Base-by-base conservation (phyloP, 2,329 filamentous ascomycete species). In the Aspergillus tamarii region DNA sequence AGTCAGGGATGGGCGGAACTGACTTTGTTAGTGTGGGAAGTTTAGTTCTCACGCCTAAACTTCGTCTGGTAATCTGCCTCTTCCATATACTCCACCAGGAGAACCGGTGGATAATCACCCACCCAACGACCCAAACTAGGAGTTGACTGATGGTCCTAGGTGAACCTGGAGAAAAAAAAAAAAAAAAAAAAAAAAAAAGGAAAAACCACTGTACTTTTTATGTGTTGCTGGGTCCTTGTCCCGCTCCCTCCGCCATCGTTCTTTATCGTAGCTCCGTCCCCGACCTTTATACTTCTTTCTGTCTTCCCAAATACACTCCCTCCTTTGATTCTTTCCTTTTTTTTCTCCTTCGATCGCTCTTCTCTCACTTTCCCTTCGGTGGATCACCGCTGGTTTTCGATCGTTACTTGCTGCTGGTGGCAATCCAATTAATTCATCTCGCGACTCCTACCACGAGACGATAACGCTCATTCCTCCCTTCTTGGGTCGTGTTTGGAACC, bases 361-460 rank as follows among this genome's bases (percentile, higher is more conserved):
- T 48, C 41, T 45, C 45, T 12, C 46, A 32, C 21, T 56, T 61
- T 60, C 45, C 34, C 57, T 52, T 54, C 23, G 56, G 54, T 61
- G 54, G 58, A 64, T 56, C 55, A 65, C 57, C 52, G 41, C 62
- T 66, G 61, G 61, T 52, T 63, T 60, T 48, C 59, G 53, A 53
- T 68, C 61, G 61, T 67, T 68, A 65, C 72, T 73, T 74, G 69
- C 72, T 72, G 66, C 70, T 67, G 73, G 73, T 75, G 72, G 71
- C 73, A 73, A 74, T 69, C 66, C 30, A 50, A 30, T 62, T 48
- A 54, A 58, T 54, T 28, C 12, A 32, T 21, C 58, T 54, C 16
- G 39, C 39, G 23, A 50, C 23, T 52, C 26, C 28, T 12, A 19
- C 19, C 57, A 30, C 46, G 19, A 54, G 26, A 34, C 23, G 30